Conservation (phyloP, 2,329 filamentous ascomycete species). For the Clonostachys chloroleuca region DNA sequence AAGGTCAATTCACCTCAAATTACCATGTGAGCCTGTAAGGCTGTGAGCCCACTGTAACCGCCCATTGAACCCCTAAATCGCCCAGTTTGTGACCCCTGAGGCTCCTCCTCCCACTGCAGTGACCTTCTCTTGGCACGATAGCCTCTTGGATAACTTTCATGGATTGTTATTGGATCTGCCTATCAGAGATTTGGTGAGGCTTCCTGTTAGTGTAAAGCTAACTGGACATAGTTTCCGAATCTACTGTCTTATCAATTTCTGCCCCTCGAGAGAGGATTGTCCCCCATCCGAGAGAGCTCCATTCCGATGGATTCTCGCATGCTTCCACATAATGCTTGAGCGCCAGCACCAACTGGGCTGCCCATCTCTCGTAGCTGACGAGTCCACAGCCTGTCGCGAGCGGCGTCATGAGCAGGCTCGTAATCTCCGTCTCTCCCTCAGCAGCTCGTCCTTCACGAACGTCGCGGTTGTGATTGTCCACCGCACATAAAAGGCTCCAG, state of each 20-base stretch:
- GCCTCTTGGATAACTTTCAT: too few species aligned
- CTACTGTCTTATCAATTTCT: slow-evolving; percentile 1
- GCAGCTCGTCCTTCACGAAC: slow-evolving; percentile 4
- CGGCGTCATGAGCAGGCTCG: slow-evolving; percentile 43
- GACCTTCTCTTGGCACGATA: too few species aligned
- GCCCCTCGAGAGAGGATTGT: slow-evolving; percentile 4
- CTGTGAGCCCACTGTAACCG: too few species aligned
- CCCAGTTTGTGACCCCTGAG: too few species aligned
- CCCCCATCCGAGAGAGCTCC: slow-evolving; percentile 31
- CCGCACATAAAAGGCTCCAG: slow-evolving; percentile 42
- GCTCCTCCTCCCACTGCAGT: too few species aligned
- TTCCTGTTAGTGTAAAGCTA: too few species aligned
- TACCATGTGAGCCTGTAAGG: too few species aligned
- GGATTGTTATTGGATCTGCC: too few species aligned
- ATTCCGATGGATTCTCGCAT: slow-evolving; percentile 31
- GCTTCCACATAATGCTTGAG: slow-evolving; percentile 47
- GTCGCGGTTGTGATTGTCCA: slow-evolving; percentile 40
- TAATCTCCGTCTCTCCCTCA: slow-evolving; percentile 19
- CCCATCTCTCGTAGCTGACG: slow-evolving; percentile 41
- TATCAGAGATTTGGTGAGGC: too few species aligned
- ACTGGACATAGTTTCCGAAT: not conserved
- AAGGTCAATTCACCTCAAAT: too few species aligned
- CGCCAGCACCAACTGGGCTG: slow-evolving; percentile 41
- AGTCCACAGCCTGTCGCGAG: slow-evolving; percentile 41
- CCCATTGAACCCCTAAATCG: too few species aligned